phyloP scores from a whole-genome alignment of 176 grass and related monocot genomes.

The Oryza australiensis region DNA sequence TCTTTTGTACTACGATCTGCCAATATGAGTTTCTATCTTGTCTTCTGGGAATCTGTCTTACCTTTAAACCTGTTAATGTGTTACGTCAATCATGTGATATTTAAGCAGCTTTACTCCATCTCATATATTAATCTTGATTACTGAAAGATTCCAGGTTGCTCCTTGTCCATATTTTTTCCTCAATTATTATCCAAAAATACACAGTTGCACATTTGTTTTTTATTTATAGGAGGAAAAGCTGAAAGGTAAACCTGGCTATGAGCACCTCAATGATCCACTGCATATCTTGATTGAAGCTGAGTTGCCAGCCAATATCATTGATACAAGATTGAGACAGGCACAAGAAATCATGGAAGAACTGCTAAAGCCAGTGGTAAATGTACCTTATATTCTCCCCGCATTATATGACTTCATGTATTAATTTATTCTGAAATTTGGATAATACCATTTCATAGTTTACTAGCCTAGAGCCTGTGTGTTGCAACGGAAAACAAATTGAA shows the following conservation, averaged over 20 bases:
- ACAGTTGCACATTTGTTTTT: slow-evolving; percentile 1
- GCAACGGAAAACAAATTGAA: too few relatives aligned
- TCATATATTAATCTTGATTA: slow-evolving; percentile 9
- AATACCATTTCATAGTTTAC: not conserved
- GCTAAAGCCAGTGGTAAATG: slow-evolving; percentile 74
- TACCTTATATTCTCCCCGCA: slow-evolving; percentile 6
- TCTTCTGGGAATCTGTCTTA: not conserved
- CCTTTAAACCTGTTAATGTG: not conserved
- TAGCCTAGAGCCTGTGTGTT: too few relatives aligned
- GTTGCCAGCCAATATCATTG: slow-evolving; percentile 76
- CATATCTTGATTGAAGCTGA: slow-evolving; percentile 87
- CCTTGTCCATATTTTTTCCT: not conserved
- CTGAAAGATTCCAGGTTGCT: not conserved
- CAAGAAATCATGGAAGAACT: slow-evolving; percentile 85
- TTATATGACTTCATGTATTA: slow-evolving; percentile 3
- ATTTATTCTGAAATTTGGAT: slow-evolving; percentile 19
- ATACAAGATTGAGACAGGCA: slow-evolving; percentile 68
- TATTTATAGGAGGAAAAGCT: slow-evolving; percentile 64
- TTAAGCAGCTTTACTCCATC: not conserved
- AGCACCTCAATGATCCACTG: slow-evolving; percentile 81
- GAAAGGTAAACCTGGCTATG: slow-evolving; percentile 84
- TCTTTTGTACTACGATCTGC: not conserved
- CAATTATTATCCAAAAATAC: not conserved
- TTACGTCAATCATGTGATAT: not conserved
- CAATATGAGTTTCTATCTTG: not conserved